These are phyloP conservation scores for Castanopsis chinensis DNA, from an alignment of 306 rosid genomes.

Conservation along the genomic window DNA sequence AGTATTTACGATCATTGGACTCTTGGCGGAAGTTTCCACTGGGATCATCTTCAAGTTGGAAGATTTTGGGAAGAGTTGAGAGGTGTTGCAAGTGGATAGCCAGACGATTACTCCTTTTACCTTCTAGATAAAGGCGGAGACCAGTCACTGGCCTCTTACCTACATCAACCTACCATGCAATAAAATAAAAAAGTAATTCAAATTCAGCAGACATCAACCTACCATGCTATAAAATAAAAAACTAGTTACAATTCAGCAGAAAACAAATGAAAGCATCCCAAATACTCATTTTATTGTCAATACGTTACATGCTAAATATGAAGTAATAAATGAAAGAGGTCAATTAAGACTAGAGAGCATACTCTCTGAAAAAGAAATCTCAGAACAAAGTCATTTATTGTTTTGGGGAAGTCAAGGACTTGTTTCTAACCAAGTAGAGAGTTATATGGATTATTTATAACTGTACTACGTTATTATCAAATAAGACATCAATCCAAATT, in stretches of 20 bases:
- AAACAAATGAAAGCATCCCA: neutral
- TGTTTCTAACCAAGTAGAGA: neutral
- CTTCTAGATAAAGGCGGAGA: constrained; percentile 90
- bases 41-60: constrained; percentile 85
- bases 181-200: constrained; percentile 5
- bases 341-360: too few relatives aligned
- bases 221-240: constrained; percentile 32
- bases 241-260: constrained; percentile 16
- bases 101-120: constrained; percentile 83
- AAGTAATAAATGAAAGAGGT: neutral
- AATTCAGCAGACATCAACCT: constrained; percentile 70
- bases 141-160: constrained; percentile 98
- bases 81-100: constrained; percentile 96
- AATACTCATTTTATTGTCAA: neutral
- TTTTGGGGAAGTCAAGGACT: neutral
- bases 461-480: neutral
- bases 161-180: constrained; percentile 77
- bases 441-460: neutral
- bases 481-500: neutral
- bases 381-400: neutral
- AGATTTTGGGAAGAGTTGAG: constrained; percentile 79
- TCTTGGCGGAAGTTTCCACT: constrained; percentile 51
- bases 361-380: too few relatives aligned
- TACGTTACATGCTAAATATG: neutral
- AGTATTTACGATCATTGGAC: constrained; percentile 61